Conservation (phyloP, 2,329 filamentous ascomycete genomes). For the Curvularia verruculosa region DNA sequence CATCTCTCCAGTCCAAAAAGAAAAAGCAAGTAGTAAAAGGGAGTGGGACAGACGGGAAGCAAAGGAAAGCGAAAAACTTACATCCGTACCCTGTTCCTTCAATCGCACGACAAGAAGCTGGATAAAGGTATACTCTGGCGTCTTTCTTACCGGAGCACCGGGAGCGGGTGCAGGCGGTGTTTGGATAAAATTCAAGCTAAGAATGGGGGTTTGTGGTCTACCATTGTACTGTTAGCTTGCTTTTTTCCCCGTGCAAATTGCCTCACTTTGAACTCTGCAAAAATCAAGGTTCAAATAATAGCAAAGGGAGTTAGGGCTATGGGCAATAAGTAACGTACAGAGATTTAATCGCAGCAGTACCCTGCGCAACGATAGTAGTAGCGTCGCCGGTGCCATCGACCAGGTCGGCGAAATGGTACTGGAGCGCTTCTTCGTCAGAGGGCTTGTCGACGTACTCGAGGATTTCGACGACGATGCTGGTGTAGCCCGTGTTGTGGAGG, state of each 20-base stretch:
- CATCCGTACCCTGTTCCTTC: constrained; percentile 74
- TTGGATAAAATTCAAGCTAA: constrained; percentile 69
- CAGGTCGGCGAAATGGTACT: constrained; percentile 58
- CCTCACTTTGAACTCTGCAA: no score
- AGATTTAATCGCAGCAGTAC: constrained; percentile 38
- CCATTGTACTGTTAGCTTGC: neutral
- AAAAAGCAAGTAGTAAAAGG: no score
- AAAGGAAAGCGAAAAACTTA: no score
- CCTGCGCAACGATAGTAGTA: constrained; percentile 45
- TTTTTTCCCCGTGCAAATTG: no score
- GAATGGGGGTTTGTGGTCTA: constrained; percentile 60
- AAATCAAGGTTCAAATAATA: no score
- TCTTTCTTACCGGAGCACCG: constrained; percentile 36
- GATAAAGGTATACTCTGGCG: constrained; percentile 70
- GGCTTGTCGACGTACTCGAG: constrained; percentile 76
- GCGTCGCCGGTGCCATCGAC: constrained; percentile 46
- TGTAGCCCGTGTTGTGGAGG: constrained; percentile 82
- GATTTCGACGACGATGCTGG: constrained; percentile 88
- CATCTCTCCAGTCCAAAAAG: no score
- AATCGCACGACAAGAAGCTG: constrained; percentile 79
- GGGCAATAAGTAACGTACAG: no score
- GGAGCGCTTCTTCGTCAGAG: constrained; percentile 69
- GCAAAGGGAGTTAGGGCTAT: no score
- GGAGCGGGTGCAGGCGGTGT: constrained; percentile 47
- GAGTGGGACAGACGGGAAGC: no score